phyloP scores from a whole-genome alignment of 108 stramenopile genomes.

The Discostella stelligeroides region DNA sequence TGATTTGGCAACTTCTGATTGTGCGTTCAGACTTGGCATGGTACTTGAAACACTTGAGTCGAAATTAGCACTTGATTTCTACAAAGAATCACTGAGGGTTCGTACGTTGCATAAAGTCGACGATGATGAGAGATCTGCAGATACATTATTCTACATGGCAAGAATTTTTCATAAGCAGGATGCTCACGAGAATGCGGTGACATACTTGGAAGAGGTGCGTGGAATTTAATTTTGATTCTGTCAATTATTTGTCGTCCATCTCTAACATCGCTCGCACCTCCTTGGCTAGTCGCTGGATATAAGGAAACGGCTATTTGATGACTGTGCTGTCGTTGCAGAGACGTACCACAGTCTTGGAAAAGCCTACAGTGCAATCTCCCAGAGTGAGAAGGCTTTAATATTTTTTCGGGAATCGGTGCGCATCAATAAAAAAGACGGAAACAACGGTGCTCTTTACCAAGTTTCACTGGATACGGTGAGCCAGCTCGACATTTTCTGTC shows the following conservation, averaged over 20 bases:
- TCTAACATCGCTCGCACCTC: no score
- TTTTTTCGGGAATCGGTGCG: conserved; percentile 44
- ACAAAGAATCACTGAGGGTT: conserved; percentile 48
- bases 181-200: conserved; percentile 23
- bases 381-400: conserved; percentile 46
- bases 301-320: conserved; percentile 30
- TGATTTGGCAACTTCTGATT: conserved; percentile 41
- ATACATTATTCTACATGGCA: conserved; percentile 42
- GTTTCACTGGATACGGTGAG: conserved; percentile 43
- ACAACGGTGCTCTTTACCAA: conserved; percentile 25
- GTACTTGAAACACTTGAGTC: conserved; percentile 39
- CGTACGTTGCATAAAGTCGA: conserved; percentile 30
- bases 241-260: no score
- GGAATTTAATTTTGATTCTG: no score
- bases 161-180: conserved; percentile 19
- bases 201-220: conserved; percentile 48
- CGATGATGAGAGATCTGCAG: conserved; percentile 38
- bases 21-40: conserved; percentile 35
- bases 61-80: conserved; percentile 41
- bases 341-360: conserved; percentile 47
- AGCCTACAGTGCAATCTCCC: conserved; percentile 22
- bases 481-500: not conserved
- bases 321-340: conserved; percentile 34
- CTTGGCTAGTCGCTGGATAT: conserved; percentile 26
- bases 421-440: conserved; percentile 28